These are phyloP conservation scores for Isoetes taiwanensis DNA, from an alignment of 75 land plant species.

Conservation along the genomic window DNA sequence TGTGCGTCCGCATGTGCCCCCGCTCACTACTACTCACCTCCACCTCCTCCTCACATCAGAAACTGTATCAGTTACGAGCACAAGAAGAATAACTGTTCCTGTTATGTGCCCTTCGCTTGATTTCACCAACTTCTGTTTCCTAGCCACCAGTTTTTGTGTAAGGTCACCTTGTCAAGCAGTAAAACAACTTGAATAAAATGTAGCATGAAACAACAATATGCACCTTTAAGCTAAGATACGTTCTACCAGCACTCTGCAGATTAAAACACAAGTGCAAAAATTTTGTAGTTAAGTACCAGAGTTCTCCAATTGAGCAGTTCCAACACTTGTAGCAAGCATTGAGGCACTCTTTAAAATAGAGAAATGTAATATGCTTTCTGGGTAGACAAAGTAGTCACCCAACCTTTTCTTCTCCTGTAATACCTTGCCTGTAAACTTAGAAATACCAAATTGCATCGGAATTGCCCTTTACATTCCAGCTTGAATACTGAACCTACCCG, in stretches of 20 bases:
- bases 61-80: conserved; percentile 33
- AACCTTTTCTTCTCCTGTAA: conserved; percentile 35
- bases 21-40: no score
- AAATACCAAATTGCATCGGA: no score
- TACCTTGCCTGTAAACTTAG: conserved; percentile 33
- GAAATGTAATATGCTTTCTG: conserved; percentile 27
- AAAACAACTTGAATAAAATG: background rate
- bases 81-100: conserved; percentile 30
- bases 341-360: conserved; percentile 19
- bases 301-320: no score
- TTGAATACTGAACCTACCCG: no score
- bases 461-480: no score
- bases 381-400: conserved; percentile 32
- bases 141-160: conserved; percentile 23
- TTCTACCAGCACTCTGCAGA: no score
- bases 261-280: no score
- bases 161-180: conserved; percentile 2
- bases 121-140: conserved; percentile 29
- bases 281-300: no score
- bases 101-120: conserved; percentile 21
- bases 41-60: conserved; percentile 33
- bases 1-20: no score
- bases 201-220: no score
- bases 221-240: no score
- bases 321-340: no score